phyloP scores from a whole-genome alignment of 2,329 filamentous ascomycete species.

The Trichophyton schoenleinii region DNA sequence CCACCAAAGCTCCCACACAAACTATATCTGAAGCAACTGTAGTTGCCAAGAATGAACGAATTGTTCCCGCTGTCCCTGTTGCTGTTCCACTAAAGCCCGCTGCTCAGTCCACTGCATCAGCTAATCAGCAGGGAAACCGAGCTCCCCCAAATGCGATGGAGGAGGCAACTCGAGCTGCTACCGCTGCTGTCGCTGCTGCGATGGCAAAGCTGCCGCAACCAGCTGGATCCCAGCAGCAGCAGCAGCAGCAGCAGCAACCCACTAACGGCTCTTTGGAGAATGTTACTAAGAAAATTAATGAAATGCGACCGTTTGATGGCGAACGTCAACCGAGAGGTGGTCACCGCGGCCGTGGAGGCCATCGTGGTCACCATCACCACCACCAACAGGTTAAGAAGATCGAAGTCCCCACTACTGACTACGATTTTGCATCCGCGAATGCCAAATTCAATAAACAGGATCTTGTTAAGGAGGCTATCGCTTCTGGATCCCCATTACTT shows the following conservation, averaged over 20 bases:
- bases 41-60: constrained; percentile 30
- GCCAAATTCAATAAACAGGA: constrained; percentile 84
- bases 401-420: constrained; percentile 81
- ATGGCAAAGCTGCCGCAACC: constrained; percentile 39
- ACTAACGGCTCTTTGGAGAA: constrained; percentile 28
- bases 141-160: constrained; percentile 22
- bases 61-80: constrained; percentile 37
- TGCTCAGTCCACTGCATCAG: constrained; percentile 18
- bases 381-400: constrained; percentile 51
- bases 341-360: constrained; percentile 35
- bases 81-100: constrained; percentile 26
- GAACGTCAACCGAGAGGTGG: constrained; percentile 28
- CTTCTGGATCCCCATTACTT: constrained; percentile 56
- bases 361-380: constrained; percentile 32
- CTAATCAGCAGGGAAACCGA: constrained; percentile 20
- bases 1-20: constrained; percentile 14
- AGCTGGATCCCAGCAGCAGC: constrained; percentile 21
- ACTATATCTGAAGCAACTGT: constrained; percentile 15
- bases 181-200: constrained; percentile 38
- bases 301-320: constrained; percentile 33
- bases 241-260: constrained; percentile 18
- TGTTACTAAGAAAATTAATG: constrained; percentile 34
- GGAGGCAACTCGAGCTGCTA: constrained; percentile 38
- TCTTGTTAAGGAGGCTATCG: constrained; percentile 76
- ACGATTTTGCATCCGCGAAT: constrained; percentile 77